These are phyloP conservation scores for Neolentinus lepideus DNA, from an alignment of 1,284 basidiomycete species.

Conservation along the genomic window DNA sequence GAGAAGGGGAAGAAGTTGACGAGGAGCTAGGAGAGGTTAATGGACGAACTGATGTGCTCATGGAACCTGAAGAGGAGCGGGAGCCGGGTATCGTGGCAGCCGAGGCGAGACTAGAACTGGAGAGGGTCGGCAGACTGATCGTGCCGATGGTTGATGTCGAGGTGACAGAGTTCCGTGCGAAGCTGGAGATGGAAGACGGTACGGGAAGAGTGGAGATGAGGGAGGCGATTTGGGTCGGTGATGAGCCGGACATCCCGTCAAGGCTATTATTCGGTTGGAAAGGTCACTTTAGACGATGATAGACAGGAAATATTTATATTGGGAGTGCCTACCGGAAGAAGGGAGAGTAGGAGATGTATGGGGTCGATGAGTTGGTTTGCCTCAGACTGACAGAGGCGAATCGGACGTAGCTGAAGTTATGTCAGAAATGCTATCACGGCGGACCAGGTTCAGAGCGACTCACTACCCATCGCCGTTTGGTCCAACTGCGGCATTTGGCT, in stretches of 20 bases:
- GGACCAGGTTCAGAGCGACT: slow-evolving; percentile 16
- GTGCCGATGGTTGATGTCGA: slow-evolving; percentile 20
- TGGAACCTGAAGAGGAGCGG: not conserved
- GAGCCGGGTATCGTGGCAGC: not conserved
- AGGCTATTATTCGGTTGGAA: slow-evolving; percentile 30
- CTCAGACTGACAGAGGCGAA: slow-evolving; percentile 38
- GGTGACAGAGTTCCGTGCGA: not conserved
- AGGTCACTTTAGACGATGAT: not conserved
- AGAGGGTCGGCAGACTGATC: slow-evolving; percentile 24
- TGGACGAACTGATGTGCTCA: not conserved
- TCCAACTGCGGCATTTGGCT: slow-evolving; percentile 37
- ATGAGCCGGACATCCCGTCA: slow-evolving; percentile 50
- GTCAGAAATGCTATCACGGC: not conserved
- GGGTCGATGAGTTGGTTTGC: slow-evolving; percentile 22
- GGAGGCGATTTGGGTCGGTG: slow-evolving; percentile 37
- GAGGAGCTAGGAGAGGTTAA: not conserved
- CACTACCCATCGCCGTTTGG: slow-evolving; percentile 49
- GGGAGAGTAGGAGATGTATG: slow-evolving; percentile 42
- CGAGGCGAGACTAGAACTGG: not conserved
- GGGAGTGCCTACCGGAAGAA: slow-evolving; percentile 36
- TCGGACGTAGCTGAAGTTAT: slow-evolving; percentile 43
- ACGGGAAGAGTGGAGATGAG: slow-evolving; percentile 41
- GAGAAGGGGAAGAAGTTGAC: not conserved
- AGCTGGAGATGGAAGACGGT: slow-evolving; percentile 25
- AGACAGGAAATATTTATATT: not conserved